Conservation (phyloP, 106 monocot species). For the Apostasia ramifera region DNA sequence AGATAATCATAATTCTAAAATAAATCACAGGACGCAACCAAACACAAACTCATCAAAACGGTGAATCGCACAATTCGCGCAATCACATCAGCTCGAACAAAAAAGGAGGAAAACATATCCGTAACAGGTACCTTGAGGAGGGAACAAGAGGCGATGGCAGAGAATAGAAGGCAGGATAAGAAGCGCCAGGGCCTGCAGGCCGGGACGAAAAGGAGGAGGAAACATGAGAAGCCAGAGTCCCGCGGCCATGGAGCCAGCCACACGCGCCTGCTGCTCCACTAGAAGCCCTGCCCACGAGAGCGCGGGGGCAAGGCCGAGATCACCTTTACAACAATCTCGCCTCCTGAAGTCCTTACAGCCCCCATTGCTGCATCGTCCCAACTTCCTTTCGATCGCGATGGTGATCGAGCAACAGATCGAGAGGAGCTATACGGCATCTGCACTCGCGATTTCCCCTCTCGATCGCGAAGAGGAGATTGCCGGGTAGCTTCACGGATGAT, state of each 20-base stretch:
- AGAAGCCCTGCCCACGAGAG: not conserved
- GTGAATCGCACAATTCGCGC: not conserved
- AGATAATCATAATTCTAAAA: not conserved
- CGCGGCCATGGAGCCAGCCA: slow-evolving; percentile 6
- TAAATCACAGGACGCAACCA: not conserved
- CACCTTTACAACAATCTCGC: not conserved
- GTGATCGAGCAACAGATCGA: too few relatives aligned
- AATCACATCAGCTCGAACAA: not conserved
- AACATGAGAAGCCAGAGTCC: slow-evolving; percentile 7
- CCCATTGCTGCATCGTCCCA: too few relatives aligned
- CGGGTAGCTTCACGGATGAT: too few relatives aligned
- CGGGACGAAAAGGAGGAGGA: slow-evolving; percentile 16
- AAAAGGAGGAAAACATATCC: not conserved
- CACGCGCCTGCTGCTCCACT: not conserved
- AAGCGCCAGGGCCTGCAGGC: slow-evolving; percentile 32
- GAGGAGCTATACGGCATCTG: too few relatives aligned
- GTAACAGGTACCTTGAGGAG: slow-evolving; percentile 1
- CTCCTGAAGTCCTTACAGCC: not conserved
- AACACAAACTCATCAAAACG: not conserved
- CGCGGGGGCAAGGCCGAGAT: slow-evolving; percentile 2
- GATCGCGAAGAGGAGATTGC: too few relatives aligned
- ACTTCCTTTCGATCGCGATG: too few relatives aligned
- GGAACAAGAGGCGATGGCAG: not conserved
- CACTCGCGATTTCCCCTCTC: too few relatives aligned
- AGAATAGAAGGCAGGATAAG: slow-evolving; percentile 3